Percentiles rank a stretch among this genome's conserved stretches.
phyloP scores from a whole-genome alignment of 208 protist genomes.

The Trypanosoma theileri region DNA sequence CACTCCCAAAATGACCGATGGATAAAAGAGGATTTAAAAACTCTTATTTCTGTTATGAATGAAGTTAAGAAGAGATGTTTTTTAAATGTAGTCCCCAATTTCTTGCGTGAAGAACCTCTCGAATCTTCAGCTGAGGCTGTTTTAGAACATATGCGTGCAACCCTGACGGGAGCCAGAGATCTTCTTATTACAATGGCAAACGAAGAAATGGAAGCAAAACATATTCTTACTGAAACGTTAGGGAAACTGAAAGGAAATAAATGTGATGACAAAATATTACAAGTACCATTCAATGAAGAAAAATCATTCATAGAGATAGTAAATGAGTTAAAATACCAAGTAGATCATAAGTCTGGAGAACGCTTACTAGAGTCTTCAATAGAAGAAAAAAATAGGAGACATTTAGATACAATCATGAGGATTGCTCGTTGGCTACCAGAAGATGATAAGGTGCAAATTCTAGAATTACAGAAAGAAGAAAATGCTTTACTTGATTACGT shows the following conservation, averaged over 20 bases:
- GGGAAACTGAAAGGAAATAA: neutral
- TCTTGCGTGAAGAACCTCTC: constrained; percentile 3
- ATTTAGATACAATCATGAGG: constrained; percentile 16
- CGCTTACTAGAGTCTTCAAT: neutral
- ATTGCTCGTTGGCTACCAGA: constrained; percentile 28
- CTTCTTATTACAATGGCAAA: constrained; percentile 13
- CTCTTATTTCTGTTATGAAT: constrained; percentile 17
- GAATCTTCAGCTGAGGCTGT: constrained; percentile 16
- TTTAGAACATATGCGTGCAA: constrained; percentile 25
- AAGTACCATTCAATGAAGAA: constrained; percentile 7
- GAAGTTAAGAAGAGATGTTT: constrained; percentile 18
- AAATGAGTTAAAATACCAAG: constrained; percentile 10
- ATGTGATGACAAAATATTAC: neutral
- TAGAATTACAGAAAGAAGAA: constrained; percentile 4
- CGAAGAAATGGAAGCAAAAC: constrained; percentile 5
- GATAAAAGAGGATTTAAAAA: constrained; percentile 18
- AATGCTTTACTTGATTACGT: constrained; percentile 22
- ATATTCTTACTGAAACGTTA: constrained; percentile 10
- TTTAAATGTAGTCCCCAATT: constrained; percentile 17
- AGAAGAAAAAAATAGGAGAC: constrained; percentile 3
- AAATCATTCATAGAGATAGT: constrained; percentile 12
- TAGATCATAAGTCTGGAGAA: constrained; percentile 4
- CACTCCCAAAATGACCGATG: constrained; percentile 11
- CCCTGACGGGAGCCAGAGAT: constrained; percentile 12
- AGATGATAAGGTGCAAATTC: constrained; percentile 4